These are phyloP conservation scores for Zygoascus hellenicus DNA, from an alignment of 1,139 yeast genomes.

Conservation along the genomic window DNA sequence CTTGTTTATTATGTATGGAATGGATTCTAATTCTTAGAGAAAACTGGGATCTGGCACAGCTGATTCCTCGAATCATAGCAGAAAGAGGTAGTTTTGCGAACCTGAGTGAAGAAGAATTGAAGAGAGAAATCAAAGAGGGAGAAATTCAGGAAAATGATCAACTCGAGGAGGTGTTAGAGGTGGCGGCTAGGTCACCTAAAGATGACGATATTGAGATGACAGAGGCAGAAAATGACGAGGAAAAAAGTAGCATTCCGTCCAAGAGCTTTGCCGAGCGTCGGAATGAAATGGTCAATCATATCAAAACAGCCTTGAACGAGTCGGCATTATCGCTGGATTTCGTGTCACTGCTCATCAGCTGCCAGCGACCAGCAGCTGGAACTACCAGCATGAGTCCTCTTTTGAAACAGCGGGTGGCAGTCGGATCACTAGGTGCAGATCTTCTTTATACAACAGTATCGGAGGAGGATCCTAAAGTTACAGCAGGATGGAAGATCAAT, in stretches of 20 bases:
- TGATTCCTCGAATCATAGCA: conserved; percentile 41
- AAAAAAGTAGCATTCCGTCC: conserved; percentile 16
- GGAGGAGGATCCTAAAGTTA: conserved; percentile 42
- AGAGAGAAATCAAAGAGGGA: conserved; percentile 39
- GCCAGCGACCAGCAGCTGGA: conserved; percentile 78
- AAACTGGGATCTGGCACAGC: conserved; percentile 32
- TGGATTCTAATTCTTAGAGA: conserved; percentile 11
- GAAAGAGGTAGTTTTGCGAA: conserved; percentile 45
- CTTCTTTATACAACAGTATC: conserved; percentile 28
- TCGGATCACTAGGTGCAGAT: conserved; percentile 76
- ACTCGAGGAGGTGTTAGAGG: not conserved
- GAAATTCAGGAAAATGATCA: conserved; percentile 2
- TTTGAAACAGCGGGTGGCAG: conserved; percentile 66
- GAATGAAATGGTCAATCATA: conserved; percentile 48
- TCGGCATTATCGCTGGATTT: conserved; percentile 84
- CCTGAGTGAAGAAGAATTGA: conserved; percentile 53
- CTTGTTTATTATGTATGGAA: not conserved
- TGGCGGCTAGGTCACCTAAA: conserved; percentile 11
- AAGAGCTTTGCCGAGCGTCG: conserved; percentile 49
- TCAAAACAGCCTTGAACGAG: conserved; percentile 74
- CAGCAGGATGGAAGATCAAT: conserved; percentile 83
- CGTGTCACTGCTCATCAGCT: conserved; percentile 75
- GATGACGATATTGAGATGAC: conserved; percentile 9
- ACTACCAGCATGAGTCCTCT: conserved; percentile 86
- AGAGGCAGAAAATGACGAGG: conserved; percentile 16